These are phyloP conservation scores for Leonotis leonurus DNA, from an alignment of 257 asterid genomes.

Conservation along the genomic window DNA sequence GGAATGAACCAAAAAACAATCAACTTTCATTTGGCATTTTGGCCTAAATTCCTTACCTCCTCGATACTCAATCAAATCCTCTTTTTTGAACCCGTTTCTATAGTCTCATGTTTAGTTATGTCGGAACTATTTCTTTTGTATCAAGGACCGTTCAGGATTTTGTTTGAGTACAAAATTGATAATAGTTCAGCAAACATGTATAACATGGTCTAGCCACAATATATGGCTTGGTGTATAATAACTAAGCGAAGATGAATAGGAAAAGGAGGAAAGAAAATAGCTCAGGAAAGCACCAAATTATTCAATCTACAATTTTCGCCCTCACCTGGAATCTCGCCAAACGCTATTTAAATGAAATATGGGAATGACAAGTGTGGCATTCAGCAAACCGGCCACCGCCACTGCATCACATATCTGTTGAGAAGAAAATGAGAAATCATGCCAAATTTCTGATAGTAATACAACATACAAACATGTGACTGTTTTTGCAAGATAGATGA, in stretches of 20 bases:
- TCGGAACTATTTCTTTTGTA: too few species aligned
- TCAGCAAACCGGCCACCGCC: constrained; percentile 94
- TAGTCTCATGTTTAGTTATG: too few species aligned
- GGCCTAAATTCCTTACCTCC: too few species aligned
- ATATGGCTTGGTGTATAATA: background rate
- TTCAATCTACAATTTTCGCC: background rate
- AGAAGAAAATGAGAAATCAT: constrained; percentile 5
- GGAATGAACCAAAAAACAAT: too few species aligned
- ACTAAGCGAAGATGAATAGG: background rate
- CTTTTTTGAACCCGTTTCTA: too few species aligned
- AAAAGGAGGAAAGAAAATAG: background rate
- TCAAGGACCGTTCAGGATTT: too few species aligned
- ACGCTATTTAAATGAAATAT: constrained; percentile 95
- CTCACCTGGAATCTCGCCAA: constrained; percentile 96
- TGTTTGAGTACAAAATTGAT: too few species aligned
- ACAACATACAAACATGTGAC: background rate
- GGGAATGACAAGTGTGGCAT: constrained; percentile 97
- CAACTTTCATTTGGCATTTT: too few species aligned
- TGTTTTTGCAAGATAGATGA: background rate
- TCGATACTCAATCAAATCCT: too few species aligned
- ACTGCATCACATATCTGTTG: constrained; percentile 97
- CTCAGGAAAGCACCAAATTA: background rate
- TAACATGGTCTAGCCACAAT: background rate
- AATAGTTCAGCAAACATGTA: background rate
- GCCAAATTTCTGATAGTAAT: too few species aligned